Conservation (phyloP, 495 filamentous ascomycete genomes). For the Penicillium odoratum region DNA sequence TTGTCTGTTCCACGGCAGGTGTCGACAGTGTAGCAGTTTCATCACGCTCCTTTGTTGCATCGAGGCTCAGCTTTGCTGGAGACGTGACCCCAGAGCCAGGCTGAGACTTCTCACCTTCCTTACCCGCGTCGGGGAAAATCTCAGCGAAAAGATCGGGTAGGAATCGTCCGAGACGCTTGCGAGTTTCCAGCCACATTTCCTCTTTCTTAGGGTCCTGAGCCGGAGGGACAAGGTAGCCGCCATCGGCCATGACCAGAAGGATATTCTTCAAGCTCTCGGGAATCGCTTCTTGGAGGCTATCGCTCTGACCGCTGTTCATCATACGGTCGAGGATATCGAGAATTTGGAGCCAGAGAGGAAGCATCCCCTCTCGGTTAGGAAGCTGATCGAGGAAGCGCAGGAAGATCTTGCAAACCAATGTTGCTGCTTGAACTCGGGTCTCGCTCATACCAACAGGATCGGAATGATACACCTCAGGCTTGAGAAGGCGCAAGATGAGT, state of each 20-base stretch:
- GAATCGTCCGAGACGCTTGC: conserved; percentile 88
- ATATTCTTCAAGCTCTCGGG: conserved; percentile 97
- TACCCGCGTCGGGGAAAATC: conserved; percentile 44
- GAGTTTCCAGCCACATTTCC: conserved; percentile 65
- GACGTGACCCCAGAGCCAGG: conserved; percentile 24
- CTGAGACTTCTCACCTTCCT: conserved; percentile 27
- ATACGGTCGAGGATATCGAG: conserved; percentile 93
- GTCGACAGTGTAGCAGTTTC: conserved; percentile 10
- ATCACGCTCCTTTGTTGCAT: conserved; percentile 17
- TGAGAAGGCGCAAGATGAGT: conserved; percentile 83
- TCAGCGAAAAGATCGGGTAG: conserved; percentile 68
- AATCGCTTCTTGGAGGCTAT: conserved; percentile 68
- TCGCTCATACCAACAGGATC: conserved; percentile 94
- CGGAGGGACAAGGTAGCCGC: conserved; percentile 77
- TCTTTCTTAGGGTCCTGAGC: conserved; percentile 44
- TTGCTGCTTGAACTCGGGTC: conserved; percentile 89
- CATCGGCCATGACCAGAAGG: conserved; percentile 90
- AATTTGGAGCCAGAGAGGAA: conserved; percentile 90
- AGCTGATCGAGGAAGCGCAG: conserved; percentile 87
- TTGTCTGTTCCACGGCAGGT: not conserved
- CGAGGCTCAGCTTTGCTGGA: conserved; percentile 14
- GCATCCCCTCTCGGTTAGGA: conserved; percentile 84
- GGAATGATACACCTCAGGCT: conserved; percentile 92
- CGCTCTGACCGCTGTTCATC: conserved; percentile 94
- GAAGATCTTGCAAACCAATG: conserved; percentile 91